A percentile compares a stretch with the other conserved stretches of the same genome.
phyloP scores from a whole-genome alignment of 495 filamentous ascomycete genomes.

The Penicillium robsamsonii region DNA sequence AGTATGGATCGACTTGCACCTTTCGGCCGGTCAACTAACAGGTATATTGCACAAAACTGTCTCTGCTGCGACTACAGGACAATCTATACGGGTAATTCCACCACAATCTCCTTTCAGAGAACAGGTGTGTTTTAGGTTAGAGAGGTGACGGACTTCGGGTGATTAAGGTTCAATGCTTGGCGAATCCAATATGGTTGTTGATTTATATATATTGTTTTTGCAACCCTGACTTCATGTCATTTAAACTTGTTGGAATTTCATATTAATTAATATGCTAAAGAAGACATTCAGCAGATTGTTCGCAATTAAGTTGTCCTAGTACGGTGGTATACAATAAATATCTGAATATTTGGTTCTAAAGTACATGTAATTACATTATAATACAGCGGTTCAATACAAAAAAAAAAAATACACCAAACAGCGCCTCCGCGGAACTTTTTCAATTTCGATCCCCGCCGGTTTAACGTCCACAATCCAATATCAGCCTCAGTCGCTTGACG shows the following conservation, averaged over 20 bases:
- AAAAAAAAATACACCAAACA: constrained; percentile 6
- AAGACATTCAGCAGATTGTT: not conserved
- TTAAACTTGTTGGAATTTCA: not conserved
- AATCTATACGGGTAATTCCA: not conserved
- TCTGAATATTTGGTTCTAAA: not conserved
- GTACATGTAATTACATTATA: not conserved
- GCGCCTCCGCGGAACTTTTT: constrained; percentile 9
- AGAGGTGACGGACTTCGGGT: not conserved
- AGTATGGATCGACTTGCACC: not conserved
- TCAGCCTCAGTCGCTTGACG: constrained; percentile 10
- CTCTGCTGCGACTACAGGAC: not conserved
- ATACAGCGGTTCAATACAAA: not conserved
- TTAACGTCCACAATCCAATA: not conserved
- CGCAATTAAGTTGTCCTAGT: not conserved
- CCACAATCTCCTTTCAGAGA: not conserved
- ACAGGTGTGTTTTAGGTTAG: not conserved
- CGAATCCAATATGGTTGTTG: not conserved
- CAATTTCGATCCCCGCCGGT: not conserved
- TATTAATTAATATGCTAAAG: not conserved
- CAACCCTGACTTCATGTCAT: not conserved
- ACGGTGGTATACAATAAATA: constrained; percentile 6
- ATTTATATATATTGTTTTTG: not conserved
- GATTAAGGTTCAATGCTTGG: constrained; percentile 7
- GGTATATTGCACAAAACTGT: not conserved
- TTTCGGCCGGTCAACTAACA: not conserved